These are phyloP conservation scores for Mikania micrantha DNA, from an alignment of 129 eudicot species.

Conservation along the genomic window DNA sequence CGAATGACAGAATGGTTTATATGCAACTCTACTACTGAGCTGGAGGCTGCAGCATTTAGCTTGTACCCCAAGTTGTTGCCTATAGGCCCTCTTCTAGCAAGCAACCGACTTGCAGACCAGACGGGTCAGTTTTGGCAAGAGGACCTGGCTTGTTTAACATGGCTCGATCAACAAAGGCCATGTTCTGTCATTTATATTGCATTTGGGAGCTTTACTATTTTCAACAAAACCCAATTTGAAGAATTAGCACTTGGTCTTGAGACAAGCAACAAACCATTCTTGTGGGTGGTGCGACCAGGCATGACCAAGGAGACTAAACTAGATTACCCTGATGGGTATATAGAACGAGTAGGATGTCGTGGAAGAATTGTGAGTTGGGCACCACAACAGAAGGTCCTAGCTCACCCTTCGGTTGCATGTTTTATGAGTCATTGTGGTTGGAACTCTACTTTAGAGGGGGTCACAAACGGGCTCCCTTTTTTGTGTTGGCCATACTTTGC, in stretches of 20 bases:
- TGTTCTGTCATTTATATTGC: constrained; percentile 48
- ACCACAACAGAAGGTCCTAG: constrained; percentile 52
- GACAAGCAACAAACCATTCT: constrained; percentile 35
- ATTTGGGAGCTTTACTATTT: constrained; percentile 53
- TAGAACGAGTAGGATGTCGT: constrained; percentile 29
- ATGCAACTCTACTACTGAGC: no score
- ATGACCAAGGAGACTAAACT: constrained; percentile 10
- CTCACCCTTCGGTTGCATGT: constrained; percentile 61
- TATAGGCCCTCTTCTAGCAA: constrained; percentile 48
- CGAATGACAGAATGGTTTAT: constrained; percentile 28
- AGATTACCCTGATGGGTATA: constrained; percentile 33
- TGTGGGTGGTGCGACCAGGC: constrained; percentile 61
- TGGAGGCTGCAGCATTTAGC: constrained; percentile 40
- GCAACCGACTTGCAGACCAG: constrained; percentile 35
- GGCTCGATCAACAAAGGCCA: constrained; percentile 52
- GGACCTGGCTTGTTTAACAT: constrained; percentile 40
- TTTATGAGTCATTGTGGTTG: constrained; percentile 72
- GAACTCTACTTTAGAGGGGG: constrained; percentile 67
- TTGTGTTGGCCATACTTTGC: constrained; percentile 79
- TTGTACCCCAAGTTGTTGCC: constrained; percentile 27
- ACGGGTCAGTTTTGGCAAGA: constrained; percentile 46
- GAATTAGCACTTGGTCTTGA: constrained; percentile 68
- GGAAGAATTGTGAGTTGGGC: constrained; percentile 58
- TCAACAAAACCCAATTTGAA: constrained; percentile 36
- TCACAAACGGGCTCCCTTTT: constrained; percentile 61